These are phyloP conservation scores for Ophiosphaerella narmari DNA, from an alignment of 2,329 filamentous ascomycete species.

Conservation along the genomic window DNA sequence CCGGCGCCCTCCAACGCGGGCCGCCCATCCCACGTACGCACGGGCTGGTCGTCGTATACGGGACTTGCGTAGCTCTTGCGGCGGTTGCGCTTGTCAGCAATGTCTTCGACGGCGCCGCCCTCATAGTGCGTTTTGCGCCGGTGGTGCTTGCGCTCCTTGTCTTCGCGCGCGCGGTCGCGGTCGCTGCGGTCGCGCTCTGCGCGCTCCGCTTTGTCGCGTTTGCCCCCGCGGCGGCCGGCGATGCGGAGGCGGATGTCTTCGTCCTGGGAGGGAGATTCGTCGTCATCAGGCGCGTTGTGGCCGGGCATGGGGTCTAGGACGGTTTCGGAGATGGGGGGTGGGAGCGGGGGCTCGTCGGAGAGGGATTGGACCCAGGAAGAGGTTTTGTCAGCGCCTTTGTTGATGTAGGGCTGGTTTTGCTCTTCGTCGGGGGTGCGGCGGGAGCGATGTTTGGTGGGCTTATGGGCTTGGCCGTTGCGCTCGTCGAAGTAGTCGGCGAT, in stretches of 20 bases:
- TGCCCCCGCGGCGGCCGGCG: constrained; percentile 32
- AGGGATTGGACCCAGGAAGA: constrained; percentile 55
- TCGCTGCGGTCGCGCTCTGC: constrained; percentile 23
- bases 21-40: constrained; percentile 49
- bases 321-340: constrained; percentile 52
- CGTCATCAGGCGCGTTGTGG: constrained; percentile 32
- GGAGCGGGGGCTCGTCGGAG: constrained; percentile 52
- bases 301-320: constrained; percentile 50
- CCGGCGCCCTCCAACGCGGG: constrained; percentile 35
- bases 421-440: constrained; percentile 36
- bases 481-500: constrained; percentile 52
- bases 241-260: constrained; percentile 47
- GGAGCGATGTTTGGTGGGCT: constrained; percentile 34
- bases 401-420: constrained; percentile 39
- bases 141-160: constrained; percentile 35
- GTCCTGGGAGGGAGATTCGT: constrained; percentile 44
- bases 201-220: constrained; percentile 38
- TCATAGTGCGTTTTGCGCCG: constrained; percentile 34
- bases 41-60: constrained; percentile 37
- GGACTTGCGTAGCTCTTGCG: constrained; percentile 37
- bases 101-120: constrained; percentile 14
- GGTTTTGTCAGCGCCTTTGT: constrained; percentile 53
- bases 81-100: constrained; percentile 29
- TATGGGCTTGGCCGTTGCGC: constrained; percentile 41
- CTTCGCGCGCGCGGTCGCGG: constrained; percentile 28